Base-by-base conservation (phyloP, 192 early-diverging fungal species). In the Phycomyces nitens region DNA sequence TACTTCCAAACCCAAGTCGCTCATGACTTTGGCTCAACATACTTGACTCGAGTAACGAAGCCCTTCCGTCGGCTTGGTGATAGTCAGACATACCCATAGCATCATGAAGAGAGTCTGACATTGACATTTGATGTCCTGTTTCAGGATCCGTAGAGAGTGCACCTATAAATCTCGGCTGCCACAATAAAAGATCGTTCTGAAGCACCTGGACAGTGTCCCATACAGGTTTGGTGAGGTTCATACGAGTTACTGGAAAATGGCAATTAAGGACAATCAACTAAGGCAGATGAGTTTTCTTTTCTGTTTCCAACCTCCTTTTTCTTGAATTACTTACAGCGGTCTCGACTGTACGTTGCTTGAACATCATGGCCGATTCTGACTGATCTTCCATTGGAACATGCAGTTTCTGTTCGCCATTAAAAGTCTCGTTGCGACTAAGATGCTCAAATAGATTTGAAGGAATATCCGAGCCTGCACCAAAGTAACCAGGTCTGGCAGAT, bases 281-380 rank as follows among this genome's bases (percentile, higher is more conserved):
- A 11, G 14, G 34, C 29, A 63, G 24, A 24, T 63, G n/a, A 55
- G 21, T 20, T 54, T 54, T 54, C 53, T 54, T 54, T 26, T 26
- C 24, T 54, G 6, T 54, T 54, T 21, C 53, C 22, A 21, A 23
- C 5, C n/a, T n/a, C n/a, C n/a, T 2, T 7, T 34, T 34, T 34
- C 29, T 34, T 7, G 29, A 7, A 7, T 24, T 22, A 23, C 74
- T 74, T 82, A 90, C 86, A 38, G 86, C 85, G 14, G 77, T 82
- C 27, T 82, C 75, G 10, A 84, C 73, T 0, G 83, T 82, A 20
- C 73, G 51, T 41, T 83, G 79, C 57, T 82, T 79, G 41, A 87
- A 87, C 50, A 68, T 76, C 27, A 80, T 51, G 5, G 85, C 62
- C 1, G 78, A 78, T 40, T 82, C 81, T 38, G 80, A 81, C 53